These are phyloP conservation scores for Cladobotryum mycophilum DNA, from an alignment of 2,329 filamentous ascomycete genomes.

Conservation along the genomic window DNA sequence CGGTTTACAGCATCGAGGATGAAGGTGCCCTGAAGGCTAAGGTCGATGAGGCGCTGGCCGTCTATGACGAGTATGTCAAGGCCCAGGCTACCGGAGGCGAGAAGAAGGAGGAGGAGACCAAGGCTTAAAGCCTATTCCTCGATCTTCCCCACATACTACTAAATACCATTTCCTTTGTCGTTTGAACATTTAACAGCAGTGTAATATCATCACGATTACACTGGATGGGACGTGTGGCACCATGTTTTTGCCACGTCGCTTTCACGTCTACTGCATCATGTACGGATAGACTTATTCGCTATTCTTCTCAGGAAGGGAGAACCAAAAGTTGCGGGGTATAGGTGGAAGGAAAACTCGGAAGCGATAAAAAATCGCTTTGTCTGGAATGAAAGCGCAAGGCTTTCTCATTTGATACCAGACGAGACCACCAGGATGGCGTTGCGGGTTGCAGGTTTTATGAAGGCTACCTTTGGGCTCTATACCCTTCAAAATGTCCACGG, in stretches of 20 bases:
- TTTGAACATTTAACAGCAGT: slow-evolving; percentile 9
- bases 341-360: slow-evolving; percentile 18
- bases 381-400: slow-evolving; percentile 8
- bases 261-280: slow-evolving; percentile 25
- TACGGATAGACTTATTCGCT: slow-evolving; percentile 38
- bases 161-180: slow-evolving; percentile 23
- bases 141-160: slow-evolving; percentile 8
- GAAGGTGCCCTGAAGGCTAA: slow-evolving; percentile 84
- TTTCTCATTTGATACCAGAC: slow-evolving; percentile 9
- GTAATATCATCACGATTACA: slow-evolving; percentile 6
- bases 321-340: slow-evolving; percentile 29
- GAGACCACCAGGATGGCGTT: slow-evolving; percentile 33
- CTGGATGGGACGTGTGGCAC: slow-evolving; percentile 12
- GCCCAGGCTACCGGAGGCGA: slow-evolving; percentile 50
- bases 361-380: slow-evolving; percentile 7
- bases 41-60: slow-evolving; percentile 93
- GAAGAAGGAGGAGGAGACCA: slow-evolving; percentile 41
- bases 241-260: slow-evolving; percentile 24
- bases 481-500: slow-evolving; percentile 31
- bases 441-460: slow-evolving; percentile 33
- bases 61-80: slow-evolving; percentile 99
- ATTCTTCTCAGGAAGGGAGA: slow-evolving; percentile 32
- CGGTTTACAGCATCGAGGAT: slow-evolving; percentile 68
- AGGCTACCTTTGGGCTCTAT: slow-evolving; percentile 35
- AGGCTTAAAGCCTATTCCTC: slow-evolving; percentile 31